Base-by-base conservation (phyloP, 192 early-diverging fungal species). In the Thoreauomyces humboldtii region DNA sequence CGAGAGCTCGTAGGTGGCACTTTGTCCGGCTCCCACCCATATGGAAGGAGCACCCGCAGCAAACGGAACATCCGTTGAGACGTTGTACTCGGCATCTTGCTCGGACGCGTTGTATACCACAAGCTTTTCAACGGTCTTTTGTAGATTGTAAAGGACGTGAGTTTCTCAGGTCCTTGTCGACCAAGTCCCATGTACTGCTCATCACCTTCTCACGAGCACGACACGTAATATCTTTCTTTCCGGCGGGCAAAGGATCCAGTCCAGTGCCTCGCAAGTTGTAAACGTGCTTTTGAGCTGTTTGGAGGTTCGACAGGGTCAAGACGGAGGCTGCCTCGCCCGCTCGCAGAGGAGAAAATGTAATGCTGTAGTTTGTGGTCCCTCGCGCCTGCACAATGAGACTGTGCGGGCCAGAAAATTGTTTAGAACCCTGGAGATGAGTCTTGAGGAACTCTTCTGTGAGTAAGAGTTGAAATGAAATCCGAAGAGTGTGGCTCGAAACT, bases 211-310 rank as follows among this genome's bases (percentile, higher is more conserved):
- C 75, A 15, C 71, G 57, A 17, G 67, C 76, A 19, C 53, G 27
- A 37, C 73, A 78, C n/a, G 59, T 34, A 25, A 83, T 61, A n/a
- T 80, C 73, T 28, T 60, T 37, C n/a, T 24, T 65, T 12, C 72
- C 76, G 61, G 77, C 76, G 0, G 81, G 76, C 24, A 76, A 42
- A 6, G 81, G 81, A 41, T 79, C 74, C 33, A 66, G 62, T 11
- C 69, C 81, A 9, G 54, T 46, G 0, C 81, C 81, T 17, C 61
- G 46, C 42, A 83, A 48, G 21, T 47, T 11, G 52, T 83, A 83
- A 11, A 73, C 59, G 38, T 83, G 65, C 53, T 77, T 80, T 48
- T 83, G 81, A 0, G 72, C 63, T 9, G 77, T 83, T 19, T 74
- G 70, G 4, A 63, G 44, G 63, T 83, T 83, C 4, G 73, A 65